phyloP scores from a whole-genome alignment of 768 basidiomycete genomes.

The Amanita rubescens region DNA sequence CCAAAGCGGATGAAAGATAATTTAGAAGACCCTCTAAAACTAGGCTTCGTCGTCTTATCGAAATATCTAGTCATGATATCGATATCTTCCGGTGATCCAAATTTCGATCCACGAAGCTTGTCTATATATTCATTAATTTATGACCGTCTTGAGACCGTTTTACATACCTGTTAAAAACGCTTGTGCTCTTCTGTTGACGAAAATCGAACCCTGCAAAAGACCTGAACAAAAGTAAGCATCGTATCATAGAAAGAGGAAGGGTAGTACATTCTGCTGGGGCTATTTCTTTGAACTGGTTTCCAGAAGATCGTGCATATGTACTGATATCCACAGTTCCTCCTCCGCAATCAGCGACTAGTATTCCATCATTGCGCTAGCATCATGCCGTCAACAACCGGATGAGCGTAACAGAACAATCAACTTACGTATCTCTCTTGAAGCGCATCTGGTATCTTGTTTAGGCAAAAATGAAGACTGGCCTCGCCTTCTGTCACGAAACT shows the following conservation, averaged over 20 bases:
- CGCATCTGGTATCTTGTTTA: conserved; percentile 30
- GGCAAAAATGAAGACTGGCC: conserved; percentile 45
- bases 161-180: not conserved
- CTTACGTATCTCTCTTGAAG: conserved; percentile 19
- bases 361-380: not conserved
- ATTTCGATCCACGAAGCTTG: not conserved
- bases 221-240: not conserved
- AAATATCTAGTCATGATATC: conserved; percentile 1
- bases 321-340: conserved; percentile 8
- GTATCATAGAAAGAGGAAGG: not conserved
- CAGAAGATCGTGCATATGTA: not conserved
- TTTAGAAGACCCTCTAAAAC: not conserved
- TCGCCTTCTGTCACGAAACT: conserved; percentile 51
- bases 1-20: not conserved
- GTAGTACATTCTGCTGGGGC: not conserved
- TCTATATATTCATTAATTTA: not conserved
- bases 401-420: not conserved
- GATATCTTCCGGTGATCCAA: not conserved
- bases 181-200: conserved; percentile 3
- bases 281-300: not conserved
- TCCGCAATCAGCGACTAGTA: conserved; percentile 2
- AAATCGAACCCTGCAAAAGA: conserved; percentile 3
- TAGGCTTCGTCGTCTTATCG: conserved; percentile 2
- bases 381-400: not conserved
- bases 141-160: not conserved